Evolutionary conservation across 2,329 filamentous ascomycete species (phyloP).

Genomic region (Penicillium sp.): DNA sequence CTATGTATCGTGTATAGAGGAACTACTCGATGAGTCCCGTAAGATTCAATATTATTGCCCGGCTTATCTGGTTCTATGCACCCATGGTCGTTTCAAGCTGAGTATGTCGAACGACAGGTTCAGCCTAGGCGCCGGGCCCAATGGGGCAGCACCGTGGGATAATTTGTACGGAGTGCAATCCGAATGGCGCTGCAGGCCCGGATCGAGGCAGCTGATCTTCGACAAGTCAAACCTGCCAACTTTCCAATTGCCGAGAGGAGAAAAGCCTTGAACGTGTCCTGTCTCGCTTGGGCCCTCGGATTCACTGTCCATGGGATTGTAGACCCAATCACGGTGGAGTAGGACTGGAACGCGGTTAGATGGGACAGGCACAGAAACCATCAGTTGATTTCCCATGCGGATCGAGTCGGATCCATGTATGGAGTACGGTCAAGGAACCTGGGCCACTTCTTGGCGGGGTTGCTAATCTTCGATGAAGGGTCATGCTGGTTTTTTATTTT

Average conservation of each 20-base stretch:
- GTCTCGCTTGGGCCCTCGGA: not conserved
- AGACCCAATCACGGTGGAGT: conserved; percentile 22
- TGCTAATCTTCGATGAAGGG: not conserved
- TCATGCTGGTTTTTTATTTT: not conserved
- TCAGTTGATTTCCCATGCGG: conserved; percentile 22
- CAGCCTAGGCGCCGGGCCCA: conserved; percentile 2
- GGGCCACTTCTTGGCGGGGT: conserved; percentile 3
- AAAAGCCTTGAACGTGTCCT: not conserved
- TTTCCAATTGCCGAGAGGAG: not conserved
- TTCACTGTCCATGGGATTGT: not conserved
- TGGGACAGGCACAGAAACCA: conserved; percentile 29
- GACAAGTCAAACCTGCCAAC: not conserved
- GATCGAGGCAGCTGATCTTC: conserved; percentile 9
- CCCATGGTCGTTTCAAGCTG: not conserved
- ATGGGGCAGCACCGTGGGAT: not conserved
- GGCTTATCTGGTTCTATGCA: not conserved
- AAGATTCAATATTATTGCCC: not conserved
- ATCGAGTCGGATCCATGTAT: conserved; percentile 27
- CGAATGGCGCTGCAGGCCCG: not conserved
- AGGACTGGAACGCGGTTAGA: conserved; percentile 19
- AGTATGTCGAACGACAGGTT: not conserved
- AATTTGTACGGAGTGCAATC: not conserved
- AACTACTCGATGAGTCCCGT: not conserved
- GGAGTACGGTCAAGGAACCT: conserved; percentile 14
- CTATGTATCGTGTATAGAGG: not conserved